These are phyloP conservation scores for Zymoseptoria crescenta DNA, from an alignment of 2,329 filamentous ascomycete genomes.

Conservation along the genomic window DNA sequence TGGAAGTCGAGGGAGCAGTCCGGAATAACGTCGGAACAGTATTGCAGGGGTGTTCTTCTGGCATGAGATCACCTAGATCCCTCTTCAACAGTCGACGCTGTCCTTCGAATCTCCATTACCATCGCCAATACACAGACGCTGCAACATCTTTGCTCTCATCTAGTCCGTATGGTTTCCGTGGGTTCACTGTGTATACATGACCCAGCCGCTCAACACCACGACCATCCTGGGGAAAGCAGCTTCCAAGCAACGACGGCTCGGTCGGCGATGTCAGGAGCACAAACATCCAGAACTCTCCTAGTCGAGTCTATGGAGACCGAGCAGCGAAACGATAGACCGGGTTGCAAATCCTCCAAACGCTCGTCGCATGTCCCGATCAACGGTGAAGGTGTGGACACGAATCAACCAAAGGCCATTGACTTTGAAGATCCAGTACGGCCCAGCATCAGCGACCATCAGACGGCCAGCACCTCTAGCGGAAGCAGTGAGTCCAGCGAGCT, in stretches of 20 bases:
- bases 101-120: neutral
- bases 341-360: neutral
- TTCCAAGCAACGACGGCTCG: neutral
- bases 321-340: neutral
- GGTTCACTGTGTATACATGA: neutral
- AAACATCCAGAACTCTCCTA: neutral
- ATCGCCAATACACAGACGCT: neutral
- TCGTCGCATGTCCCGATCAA: neutral
- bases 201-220: neutral
- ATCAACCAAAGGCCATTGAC: neutral
- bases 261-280: neutral
- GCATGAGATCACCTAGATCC: neutral
- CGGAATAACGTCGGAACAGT: neutral
- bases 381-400: neutral
- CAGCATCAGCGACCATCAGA: neutral
- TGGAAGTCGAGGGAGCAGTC: neutral
- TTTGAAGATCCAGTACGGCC: neutral
- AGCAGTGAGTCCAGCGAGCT: neutral
- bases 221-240: neutral
- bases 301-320: neutral
- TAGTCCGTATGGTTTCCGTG: neutral
- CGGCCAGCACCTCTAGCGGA: neutral
- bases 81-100: neutral
- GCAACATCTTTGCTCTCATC: neutral
- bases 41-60: neutral